phyloP scores from a whole-genome alignment of 495 filamentous ascomycete species.

The Penicillium chermesinum region DNA sequence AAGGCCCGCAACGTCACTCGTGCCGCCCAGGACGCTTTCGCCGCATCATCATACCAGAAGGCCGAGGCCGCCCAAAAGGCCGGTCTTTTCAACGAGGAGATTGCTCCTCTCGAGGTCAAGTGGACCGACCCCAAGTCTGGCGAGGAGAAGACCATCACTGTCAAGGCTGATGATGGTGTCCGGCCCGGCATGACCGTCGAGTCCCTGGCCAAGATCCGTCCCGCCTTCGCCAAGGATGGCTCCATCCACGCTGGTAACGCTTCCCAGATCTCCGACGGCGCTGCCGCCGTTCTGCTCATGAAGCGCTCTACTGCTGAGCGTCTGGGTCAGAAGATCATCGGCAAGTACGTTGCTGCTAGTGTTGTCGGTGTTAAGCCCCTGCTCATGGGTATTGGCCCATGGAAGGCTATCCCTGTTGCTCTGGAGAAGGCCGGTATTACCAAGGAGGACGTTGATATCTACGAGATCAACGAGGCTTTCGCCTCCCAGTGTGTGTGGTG shows the following conservation, averaged over 20 bases:
- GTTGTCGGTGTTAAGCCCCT: conserved; percentile 87
- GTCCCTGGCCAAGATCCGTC: conserved; percentile 78
- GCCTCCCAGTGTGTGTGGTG: conserved; percentile 94
- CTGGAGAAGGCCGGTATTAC: conserved; percentile 79
- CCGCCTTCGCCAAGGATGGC: conserved; percentile 88
- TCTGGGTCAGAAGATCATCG: conserved; percentile 81
- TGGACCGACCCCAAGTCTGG: conserved; percentile 84
- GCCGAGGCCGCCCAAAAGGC: conserved; percentile 77
- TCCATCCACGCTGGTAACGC: conserved; percentile 96
- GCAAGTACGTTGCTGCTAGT: conserved; percentile 81
- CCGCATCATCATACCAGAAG: conserved; percentile 84
- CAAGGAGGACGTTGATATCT: conserved; percentile 93
- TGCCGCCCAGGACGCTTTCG: conserved; percentile 78
- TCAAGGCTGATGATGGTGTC: conserved; percentile 83
- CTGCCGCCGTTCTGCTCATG: conserved; percentile 93
- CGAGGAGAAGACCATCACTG: conserved; percentile 76
- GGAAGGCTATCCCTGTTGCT: conserved; percentile 91
- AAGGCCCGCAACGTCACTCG: conserved; percentile 71
- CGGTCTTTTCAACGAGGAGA: conserved; percentile 91
- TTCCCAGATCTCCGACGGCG: conserved; percentile 91
- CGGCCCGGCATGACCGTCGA: conserved; percentile 81
- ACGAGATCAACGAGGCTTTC: conserved; percentile 99
- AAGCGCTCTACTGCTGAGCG: conserved; percentile 85
- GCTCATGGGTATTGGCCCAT: conserved; percentile 93
- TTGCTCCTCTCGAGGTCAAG: conserved; percentile 77